Conservation (phyloP, 495 filamentous ascomycete species). For the Talaromyces wortmannii region DNA sequence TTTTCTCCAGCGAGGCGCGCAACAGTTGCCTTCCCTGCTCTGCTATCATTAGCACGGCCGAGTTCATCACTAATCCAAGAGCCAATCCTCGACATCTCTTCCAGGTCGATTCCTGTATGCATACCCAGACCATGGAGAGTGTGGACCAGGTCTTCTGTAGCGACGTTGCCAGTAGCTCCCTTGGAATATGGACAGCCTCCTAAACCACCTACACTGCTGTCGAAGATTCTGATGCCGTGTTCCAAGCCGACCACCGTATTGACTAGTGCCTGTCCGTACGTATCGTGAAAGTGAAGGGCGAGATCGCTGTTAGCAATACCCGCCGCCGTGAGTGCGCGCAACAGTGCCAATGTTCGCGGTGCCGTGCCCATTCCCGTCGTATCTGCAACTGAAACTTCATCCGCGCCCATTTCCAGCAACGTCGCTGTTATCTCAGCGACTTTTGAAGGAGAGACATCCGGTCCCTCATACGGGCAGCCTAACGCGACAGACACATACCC, state of each 20-base stretch:
- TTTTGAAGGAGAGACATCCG: slow-evolving; percentile 65
- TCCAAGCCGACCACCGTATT: slow-evolving; percentile 84
- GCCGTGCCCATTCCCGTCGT: slow-evolving; percentile 97
- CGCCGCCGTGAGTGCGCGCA: slow-evolving; percentile 63
- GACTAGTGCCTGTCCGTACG: slow-evolving; percentile 89
- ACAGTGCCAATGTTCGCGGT: slow-evolving; percentile 63
- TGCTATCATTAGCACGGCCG: slow-evolving; percentile 66
- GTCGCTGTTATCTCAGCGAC: slow-evolving; percentile 80
- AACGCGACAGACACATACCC: slow-evolving; percentile 94
- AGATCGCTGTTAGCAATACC: slow-evolving; percentile 75
- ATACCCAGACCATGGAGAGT: slow-evolving; percentile 81
- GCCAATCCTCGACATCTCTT: slow-evolving; percentile 73
- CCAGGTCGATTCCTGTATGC: slow-evolving; percentile 81
- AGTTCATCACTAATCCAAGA: slow-evolving; percentile 85
- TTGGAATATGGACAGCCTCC: slow-evolving; percentile 93
- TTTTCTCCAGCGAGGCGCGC: slow-evolving; percentile 30
- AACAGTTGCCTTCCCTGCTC: slow-evolving; percentile 71
- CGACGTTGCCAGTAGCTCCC: slow-evolving; percentile 91
- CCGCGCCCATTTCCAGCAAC: slow-evolving; percentile 89
- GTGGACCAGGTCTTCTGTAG: slow-evolving; percentile 90
- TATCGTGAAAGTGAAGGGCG: slow-evolving; percentile 95
- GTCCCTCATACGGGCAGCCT: slow-evolving; percentile 91
- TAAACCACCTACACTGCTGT: slow-evolving; percentile 81
- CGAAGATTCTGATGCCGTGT: slow-evolving; percentile 83
- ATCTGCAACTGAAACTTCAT: slow-evolving; percentile 90